Percentiles rank a stretch among this genome's conserved stretches.
phyloP scores from a whole-genome alignment of 2,329 filamentous ascomycete species.

The Aspergillus viridinutans region DNA sequence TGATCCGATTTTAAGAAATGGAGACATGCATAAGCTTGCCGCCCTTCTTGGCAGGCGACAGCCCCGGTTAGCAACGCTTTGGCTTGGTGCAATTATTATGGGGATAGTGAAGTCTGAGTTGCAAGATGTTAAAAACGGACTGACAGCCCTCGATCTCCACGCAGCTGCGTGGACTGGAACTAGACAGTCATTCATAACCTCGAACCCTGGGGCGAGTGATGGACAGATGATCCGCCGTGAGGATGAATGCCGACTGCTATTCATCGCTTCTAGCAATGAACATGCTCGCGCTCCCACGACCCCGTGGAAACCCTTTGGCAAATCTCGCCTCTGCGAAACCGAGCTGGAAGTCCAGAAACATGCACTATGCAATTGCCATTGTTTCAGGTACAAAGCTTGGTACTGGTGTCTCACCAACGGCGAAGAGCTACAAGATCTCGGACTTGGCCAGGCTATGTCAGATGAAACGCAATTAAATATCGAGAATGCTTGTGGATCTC shows the following conservation, averaged over 20 bases:
- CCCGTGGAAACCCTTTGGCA: conserved; percentile 20
- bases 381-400: conserved; percentile 19
- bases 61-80: conserved; percentile 14
- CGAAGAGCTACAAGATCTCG: conserved; percentile 3
- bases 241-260: conserved; percentile 21
- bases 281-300: conserved; percentile 13
- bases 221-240: conserved; percentile 10
- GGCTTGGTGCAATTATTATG: conserved; percentile 18
- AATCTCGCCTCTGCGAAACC: conserved; percentile 14
- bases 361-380: conserved; percentile 15
- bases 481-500: background rate
- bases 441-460: too few relatives aligned
- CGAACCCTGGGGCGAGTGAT: background rate
- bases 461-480: background rate
- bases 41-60: conserved; percentile 13
- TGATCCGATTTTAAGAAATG: conserved; percentile 6
- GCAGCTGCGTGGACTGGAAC: conserved; percentile 17
- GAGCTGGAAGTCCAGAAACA: conserved; percentile 15
- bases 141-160: conserved; percentile 12
- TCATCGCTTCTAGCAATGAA: conserved; percentile 12
- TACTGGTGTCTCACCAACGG: conserved; percentile 14
- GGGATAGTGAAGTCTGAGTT: conserved; percentile 11
- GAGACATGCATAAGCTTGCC: conserved; percentile 1
- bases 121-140: conserved; percentile 7
- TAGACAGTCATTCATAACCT: conserved; percentile 16